phyloP scores from a whole-genome alignment of 2,329 filamentous ascomycete genomes.

The Chaetothyriales sp. region DNA sequence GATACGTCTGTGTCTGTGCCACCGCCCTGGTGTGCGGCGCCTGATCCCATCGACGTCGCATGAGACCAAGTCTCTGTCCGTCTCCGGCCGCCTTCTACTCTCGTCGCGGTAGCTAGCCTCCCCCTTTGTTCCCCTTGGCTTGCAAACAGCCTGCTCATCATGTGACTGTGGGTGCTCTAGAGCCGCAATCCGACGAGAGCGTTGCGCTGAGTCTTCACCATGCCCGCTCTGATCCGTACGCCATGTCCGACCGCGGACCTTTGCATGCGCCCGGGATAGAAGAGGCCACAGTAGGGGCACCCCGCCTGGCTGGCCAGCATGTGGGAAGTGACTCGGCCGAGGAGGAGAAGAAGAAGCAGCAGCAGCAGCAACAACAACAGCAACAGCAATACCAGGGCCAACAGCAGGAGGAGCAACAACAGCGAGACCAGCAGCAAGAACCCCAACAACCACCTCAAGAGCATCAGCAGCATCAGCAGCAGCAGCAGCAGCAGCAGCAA shows the following conservation, averaged over 20 bases:
- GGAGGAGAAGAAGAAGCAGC: slow-evolving; percentile 1
- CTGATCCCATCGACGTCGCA: not conserved
- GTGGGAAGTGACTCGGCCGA: not conserved
- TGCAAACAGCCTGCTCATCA: not conserved
- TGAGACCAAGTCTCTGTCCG: not conserved
- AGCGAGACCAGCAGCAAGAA: not conserved
- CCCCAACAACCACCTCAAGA: not conserved
- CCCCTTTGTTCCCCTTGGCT: not conserved
- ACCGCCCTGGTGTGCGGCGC: not conserved
- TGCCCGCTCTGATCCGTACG: slow-evolving; percentile 11
- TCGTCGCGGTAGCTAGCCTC: not conserved
- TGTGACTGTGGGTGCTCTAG: not conserved
- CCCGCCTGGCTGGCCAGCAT: not conserved
- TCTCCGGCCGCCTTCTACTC: not conserved
- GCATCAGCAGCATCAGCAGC: not conserved
- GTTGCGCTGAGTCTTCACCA: slow-evolving; percentile 3
- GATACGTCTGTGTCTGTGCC: not conserved
- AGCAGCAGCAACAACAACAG: not conserved
- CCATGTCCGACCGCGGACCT: slow-evolving; percentile 13
- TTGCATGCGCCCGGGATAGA: slow-evolving; percentile 5
- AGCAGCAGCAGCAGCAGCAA: not conserved
- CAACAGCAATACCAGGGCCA: not conserved
- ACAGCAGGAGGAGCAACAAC: not conserved
- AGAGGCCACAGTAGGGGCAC: not conserved
- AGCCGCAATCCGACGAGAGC: not conserved